Base-by-base conservation (phyloP, 108 stramenopile genomes). In the Thalassiosira profunda region DNA sequence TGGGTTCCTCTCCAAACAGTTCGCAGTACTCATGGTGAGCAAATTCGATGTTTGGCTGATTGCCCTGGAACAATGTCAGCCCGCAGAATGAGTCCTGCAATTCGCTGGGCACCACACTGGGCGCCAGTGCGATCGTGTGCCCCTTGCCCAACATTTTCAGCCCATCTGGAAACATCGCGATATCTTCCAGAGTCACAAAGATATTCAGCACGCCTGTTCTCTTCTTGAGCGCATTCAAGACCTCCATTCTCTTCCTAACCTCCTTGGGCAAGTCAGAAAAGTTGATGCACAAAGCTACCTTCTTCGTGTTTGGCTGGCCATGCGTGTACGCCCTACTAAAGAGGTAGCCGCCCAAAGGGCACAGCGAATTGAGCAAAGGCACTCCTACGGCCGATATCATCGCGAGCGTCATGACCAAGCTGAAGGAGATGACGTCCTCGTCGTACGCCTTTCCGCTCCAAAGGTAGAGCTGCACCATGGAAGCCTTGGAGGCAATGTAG, bases 301-400 rank as follows among this genome's bases (percentile, higher is more conserved):
- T 53, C 40, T 63, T 74, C 17, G 79, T 80, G 31, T 80, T 80
- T 0, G 79, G 79, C 15, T 62, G 72, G 26, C 79, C 79, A 52
- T 80, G 72, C 6, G 59, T 63, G 34, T 69, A 80, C 10, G 72
- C 58, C 26, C 67, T 46, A 15, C 67, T 60, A 40, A 44, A 80
- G 5, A 80, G 49, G 29, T 80, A 74, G 30, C 79, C 79, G 31
- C 72, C 72, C 52, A 80, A 29, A 17, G 79, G 79, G 63, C 79
- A 80, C 8, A 69, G 23, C 0, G 79, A 36, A 63, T 74, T 80
- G 15, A 80, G 21, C 31, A 68, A 6, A 11, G 72, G 53, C 6
- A 80, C 72, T 29, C 72, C 72, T 25, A 63, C 41, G 33, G 72
- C 58, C 1, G 59, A 53, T 17, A 72, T 38, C 6, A 47, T 23